Evolutionary conservation across 345 rosid genomes (phyloP).

Genomic region (Citropsis articulata): DNA sequence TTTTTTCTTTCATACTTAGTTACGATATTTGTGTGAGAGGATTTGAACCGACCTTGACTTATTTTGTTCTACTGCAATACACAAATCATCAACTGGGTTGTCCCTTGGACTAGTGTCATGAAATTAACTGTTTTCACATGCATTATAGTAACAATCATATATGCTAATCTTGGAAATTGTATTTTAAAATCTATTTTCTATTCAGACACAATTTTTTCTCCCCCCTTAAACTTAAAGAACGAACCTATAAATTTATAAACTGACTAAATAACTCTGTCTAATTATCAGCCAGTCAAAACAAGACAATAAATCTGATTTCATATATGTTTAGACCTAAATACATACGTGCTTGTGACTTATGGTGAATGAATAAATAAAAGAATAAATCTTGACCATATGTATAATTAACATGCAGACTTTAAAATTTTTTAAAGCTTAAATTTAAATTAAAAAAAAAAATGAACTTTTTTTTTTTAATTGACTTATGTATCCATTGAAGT

Average conservation of each 20-base stretch:
- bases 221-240: background rate
- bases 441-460: too few species aligned
- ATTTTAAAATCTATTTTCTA: too few species aligned
- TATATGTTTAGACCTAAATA: background rate
- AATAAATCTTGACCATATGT: background rate
- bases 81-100: background rate
- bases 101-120: background rate
- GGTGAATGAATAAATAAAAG: background rate
- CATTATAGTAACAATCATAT: background rate
- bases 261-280: background rate
- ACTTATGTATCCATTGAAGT: too few species aligned
- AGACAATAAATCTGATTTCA: background rate
- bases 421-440: too few species aligned
- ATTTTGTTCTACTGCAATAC: background rate
- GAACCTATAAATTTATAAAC: background rate
- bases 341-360: background rate
- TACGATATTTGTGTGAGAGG: too few species aligned
- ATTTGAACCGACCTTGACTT: too few species aligned
- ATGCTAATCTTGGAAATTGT: too few species aligned
- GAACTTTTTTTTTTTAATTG: too few species aligned
- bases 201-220: background rate
- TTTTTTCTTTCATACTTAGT: too few species aligned
- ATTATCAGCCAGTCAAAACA: too few species aligned
- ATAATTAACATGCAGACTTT: too few species aligned
- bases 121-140: too few species aligned